A percentile compares a stretch with the other conserved stretches of the same genome.
phyloP scores from a whole-genome alignment of 2,329 filamentous ascomycete species.

The Exserohilum turcica region DNA sequence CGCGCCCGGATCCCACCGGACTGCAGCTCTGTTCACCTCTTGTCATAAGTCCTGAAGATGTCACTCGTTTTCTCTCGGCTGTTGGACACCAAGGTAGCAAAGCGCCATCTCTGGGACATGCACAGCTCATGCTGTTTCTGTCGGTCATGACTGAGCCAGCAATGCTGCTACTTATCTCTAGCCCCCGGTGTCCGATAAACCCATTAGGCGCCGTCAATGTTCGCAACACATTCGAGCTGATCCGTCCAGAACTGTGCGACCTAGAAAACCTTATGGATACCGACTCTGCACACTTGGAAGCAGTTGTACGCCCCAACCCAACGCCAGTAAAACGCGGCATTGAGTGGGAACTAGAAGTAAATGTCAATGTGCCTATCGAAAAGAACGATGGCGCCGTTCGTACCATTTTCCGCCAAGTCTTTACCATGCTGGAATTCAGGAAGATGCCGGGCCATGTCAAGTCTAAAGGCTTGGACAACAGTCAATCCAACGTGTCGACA shows the following conservation, averaged over 20 bases:
- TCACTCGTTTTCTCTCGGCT: constrained; percentile 3
- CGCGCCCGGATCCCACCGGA: background rate
- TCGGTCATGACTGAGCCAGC: constrained; percentile 11
- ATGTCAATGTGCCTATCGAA: background rate
- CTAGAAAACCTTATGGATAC: background rate
- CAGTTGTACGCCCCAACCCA: background rate
- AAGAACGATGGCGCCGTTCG: background rate
- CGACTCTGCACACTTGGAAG: constrained; percentile 1
- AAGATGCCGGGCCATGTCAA: background rate
- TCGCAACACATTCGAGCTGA: constrained; percentile 10
- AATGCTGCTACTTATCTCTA: constrained; percentile 14
- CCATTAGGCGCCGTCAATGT: constrained; percentile 13
- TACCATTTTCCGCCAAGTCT: constrained; percentile 10
- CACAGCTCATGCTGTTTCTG: constrained; percentile 6
- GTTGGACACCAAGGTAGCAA: background rate
- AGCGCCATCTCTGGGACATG: background rate
- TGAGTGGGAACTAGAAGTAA: constrained; percentile 11
- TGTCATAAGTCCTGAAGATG: constrained; percentile 3
- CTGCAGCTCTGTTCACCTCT: constrained; percentile 5
- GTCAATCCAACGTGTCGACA: background rate
- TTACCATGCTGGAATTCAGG: constrained; percentile 13
- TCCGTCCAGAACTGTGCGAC: constrained; percentile 7
- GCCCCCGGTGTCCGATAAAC: constrained; percentile 8
- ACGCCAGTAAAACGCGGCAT: constrained; percentile 8
- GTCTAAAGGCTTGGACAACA: background rate